A percentile compares a stretch with the other conserved stretches of the same genome.
phyloP scores from a whole-genome alignment of 2,329 filamentous ascomycete genomes.

The Pseudomassariella vexata region DNA sequence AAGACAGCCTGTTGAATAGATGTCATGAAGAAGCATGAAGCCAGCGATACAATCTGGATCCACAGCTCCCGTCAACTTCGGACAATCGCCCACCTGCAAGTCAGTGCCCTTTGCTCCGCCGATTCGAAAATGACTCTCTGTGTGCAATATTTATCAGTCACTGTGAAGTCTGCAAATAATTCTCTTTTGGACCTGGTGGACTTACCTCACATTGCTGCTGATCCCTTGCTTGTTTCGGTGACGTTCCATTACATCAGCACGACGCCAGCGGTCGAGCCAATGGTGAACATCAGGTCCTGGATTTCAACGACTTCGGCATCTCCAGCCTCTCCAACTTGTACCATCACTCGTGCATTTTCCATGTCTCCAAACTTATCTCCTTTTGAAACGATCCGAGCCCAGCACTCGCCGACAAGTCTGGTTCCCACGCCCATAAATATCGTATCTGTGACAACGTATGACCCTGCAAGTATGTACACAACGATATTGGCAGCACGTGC shows the following conservation, averaged over 20 bases:
- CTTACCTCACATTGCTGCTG: constrained; percentile 50
- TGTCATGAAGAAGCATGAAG: constrained; percentile 27
- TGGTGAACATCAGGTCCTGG: constrained; percentile 59
- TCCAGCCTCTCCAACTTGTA: constrained; percentile 58
- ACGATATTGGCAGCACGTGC: too few species aligned
- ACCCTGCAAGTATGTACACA: too few species aligned
- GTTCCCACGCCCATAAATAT: too few species aligned
- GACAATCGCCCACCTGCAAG: constrained; percentile 57
- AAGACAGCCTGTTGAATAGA: constrained; percentile 35
- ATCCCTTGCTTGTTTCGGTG: constrained; percentile 41
- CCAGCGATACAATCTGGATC: constrained; percentile 13
- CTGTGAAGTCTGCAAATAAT: background rate
- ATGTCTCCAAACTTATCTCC: too few species aligned
- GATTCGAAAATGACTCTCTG: constrained; percentile 63
- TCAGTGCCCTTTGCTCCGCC: constrained; percentile 65
- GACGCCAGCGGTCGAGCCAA: constrained; percentile 61
- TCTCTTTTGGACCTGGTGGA: too few species aligned
- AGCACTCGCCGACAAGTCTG: too few species aligned
- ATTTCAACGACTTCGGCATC: constrained; percentile 63
- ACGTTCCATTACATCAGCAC: constrained; percentile 72
- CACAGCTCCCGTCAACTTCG: constrained; percentile 34
- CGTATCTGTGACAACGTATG: too few species aligned
- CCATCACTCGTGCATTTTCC: constrained; percentile 56
- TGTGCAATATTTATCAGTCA: background rate
- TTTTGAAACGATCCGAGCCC: too few species aligned